Percentiles rank a stretch among this genome's conserved stretches.
phyloP scores from a whole-genome alignment of 2,329 filamentous ascomycete species.

The Cercospora janseana region DNA sequence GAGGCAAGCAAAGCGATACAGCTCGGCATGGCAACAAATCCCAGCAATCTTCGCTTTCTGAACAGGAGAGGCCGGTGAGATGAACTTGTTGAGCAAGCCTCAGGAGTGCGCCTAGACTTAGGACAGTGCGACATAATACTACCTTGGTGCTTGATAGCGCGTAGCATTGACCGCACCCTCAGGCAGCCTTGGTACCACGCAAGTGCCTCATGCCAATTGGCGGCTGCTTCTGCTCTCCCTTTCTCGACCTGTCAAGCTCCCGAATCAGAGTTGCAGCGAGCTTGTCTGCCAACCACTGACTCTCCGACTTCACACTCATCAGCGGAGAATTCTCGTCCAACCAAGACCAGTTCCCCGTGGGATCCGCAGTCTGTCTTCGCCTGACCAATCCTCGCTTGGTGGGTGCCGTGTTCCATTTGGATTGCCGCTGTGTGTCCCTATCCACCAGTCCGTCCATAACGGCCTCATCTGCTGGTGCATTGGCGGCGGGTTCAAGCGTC shows the following conservation, averaged over 20 bases:
- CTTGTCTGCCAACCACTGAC: constrained; percentile 70
- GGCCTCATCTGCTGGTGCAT: background rate
- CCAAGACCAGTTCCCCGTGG: constrained; percentile 64
- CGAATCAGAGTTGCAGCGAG: constrained; percentile 57
- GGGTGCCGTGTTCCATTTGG: constrained; percentile 20
- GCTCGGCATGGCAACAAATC: too few relatives aligned
- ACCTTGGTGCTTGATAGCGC: too few relatives aligned
- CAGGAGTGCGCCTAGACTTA: too few relatives aligned
- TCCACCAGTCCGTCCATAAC: constrained; percentile 30
- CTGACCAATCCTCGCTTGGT: constrained; percentile 20
- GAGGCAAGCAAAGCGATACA: too few relatives aligned
- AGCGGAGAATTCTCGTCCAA: constrained; percentile 67
- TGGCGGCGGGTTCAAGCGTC: background rate
- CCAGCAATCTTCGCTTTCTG: too few relatives aligned
- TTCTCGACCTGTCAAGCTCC: constrained; percentile 43
- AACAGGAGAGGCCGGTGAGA: too few relatives aligned
- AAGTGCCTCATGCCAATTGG: constrained; percentile 35
- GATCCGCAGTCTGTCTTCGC: constrained; percentile 24
- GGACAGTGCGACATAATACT: too few relatives aligned
- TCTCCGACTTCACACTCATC: constrained; percentile 66
- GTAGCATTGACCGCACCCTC: too few relatives aligned
- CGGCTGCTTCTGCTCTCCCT: constrained; percentile 31
- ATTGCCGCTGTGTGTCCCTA: constrained; percentile 20
- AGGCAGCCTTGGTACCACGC: background rate
- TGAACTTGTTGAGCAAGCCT: too few relatives aligned